Conservation (phyloP, 495 filamentous ascomycete genomes). For the Neurospora sublineolata region DNA sequence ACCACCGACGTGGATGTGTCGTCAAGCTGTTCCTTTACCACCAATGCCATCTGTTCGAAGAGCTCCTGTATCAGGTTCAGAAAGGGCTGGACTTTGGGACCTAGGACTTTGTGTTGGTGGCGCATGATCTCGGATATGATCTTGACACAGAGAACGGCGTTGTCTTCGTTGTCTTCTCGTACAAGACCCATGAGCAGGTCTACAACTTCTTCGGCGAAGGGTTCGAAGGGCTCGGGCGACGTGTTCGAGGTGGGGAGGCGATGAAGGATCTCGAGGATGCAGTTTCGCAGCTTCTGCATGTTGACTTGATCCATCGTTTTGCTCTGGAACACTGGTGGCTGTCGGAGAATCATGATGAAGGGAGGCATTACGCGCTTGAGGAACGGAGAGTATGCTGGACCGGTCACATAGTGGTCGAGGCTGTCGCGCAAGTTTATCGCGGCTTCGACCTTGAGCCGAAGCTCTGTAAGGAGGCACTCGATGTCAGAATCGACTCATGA, state of each 20-base stretch:
- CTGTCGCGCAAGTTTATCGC: conserved; percentile 74
- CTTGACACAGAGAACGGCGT: conserved; percentile 95
- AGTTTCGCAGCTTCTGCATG: conserved; percentile 73
- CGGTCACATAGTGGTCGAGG: conserved; percentile 55
- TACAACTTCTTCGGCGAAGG: conserved; percentile 74
- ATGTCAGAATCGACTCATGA: neutral
- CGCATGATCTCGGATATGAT: conserved; percentile 93
- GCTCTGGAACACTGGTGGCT: conserved; percentile 82
- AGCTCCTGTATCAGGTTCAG: conserved; percentile 87
- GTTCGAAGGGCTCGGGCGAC: conserved; percentile 69
- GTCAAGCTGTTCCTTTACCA: conserved; percentile 89
- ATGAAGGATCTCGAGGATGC: conserved; percentile 87
- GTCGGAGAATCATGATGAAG: conserved; percentile 75
- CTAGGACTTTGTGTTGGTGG: conserved; percentile 74
- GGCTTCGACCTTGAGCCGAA: conserved; percentile 62
- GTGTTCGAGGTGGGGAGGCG: conserved; percentile 60
- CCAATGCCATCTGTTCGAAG: conserved; percentile 86
- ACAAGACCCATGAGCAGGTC: conserved; percentile 82
- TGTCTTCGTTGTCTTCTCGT: conserved; percentile 90
- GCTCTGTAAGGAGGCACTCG: conserved; percentile 38
- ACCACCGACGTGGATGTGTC: conserved; percentile 36
- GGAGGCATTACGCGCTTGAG: conserved; percentile 78
- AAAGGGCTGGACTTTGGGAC: conserved; percentile 75
- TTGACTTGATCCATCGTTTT: conserved; percentile 70
- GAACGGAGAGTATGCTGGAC: conserved; percentile 57